These are phyloP conservation scores for Cryphonectria naterciae DNA, from an alignment of 2,329 filamentous ascomycete species.

Conservation along the genomic window DNA sequence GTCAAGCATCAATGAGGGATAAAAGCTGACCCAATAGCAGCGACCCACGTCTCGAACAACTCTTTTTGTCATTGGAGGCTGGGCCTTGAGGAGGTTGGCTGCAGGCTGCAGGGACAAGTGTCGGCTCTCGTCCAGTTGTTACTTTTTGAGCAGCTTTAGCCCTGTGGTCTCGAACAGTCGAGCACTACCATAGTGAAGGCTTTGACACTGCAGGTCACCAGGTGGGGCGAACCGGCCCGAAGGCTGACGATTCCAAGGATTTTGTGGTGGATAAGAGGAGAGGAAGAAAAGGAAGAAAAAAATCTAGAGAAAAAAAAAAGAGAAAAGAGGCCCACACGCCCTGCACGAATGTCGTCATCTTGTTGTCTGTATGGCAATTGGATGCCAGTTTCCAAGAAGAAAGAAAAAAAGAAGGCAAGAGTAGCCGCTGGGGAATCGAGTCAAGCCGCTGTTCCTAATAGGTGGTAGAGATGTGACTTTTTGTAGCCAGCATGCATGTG, in stretches of 20 bases:
- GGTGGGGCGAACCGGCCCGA: conserved; percentile 6
- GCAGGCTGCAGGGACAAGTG: background rate
- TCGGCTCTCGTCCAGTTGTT: background rate
- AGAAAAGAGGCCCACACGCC: background rate
- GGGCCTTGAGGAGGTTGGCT: background rate
- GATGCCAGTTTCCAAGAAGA: background rate
- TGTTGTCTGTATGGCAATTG: background rate
- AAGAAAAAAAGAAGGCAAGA: background rate
- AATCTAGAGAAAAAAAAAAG: background rate
- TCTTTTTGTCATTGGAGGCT: background rate
- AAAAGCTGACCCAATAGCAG: background rate
- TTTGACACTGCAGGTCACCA: background rate
- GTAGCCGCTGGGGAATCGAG: background rate
- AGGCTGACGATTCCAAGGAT: background rate
- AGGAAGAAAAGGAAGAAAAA: background rate
- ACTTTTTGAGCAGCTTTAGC: background rate
- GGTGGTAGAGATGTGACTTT: background rate
- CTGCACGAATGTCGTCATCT: background rate
- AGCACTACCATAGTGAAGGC: background rate
- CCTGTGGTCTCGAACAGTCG: background rate
- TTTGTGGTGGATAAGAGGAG: background rate
- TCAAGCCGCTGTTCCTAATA: background rate
- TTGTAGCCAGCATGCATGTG: background rate
- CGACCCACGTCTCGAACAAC: background rate
- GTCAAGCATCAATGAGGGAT: background rate